Base-by-base conservation (phyloP, 169 alveolate species). In the Perkinsus marinus region DNA sequence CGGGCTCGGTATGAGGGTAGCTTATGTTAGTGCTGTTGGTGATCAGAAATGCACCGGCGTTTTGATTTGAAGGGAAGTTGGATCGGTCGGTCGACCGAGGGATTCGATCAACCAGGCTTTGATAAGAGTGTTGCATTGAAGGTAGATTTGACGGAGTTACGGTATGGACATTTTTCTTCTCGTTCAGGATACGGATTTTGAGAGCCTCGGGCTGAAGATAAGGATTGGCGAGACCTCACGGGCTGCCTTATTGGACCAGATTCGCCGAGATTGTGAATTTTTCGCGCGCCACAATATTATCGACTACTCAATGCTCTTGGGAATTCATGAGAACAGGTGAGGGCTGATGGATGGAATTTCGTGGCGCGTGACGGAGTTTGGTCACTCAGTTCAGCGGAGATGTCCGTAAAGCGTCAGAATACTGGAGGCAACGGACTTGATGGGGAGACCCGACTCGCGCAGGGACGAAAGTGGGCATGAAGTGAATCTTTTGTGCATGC, bases 231-330 rank as follows among this genome's bases (percentile, higher is more conserved):
- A 90, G 69, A 93, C 92, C 39, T 92, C 93, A 43, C 94, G 93
- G 90, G 93, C 93, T 36, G 94, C 93, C 19, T 90, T 96, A 17
- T 47, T 95, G 10, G 38, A 93, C 16, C 95, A 95, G 93, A 93
- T 96, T 39, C 93, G 94, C 92, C 90, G 90, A 46, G 97, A 96
- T 91, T 93, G 94, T 16, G 39, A 79, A 16, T 95, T 96, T 92
- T 94, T 96, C 89, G 92, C 94, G 68, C 79, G 91, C 90, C 93
- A 94, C 43, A 93, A 96, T 0, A 93, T 97, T 19, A 95, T 95
- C 94, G 99, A 97, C 94, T 97, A 97, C 93, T 96, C 98, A 34
- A 94, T 96, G 39, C 95, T 97, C 3, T 94, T 97, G 36, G 99
- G 99, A 34, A 94, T 97, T 47, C 97, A 96, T 93, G 89, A 94